Base-by-base conservation (phyloP, 768 basidiomycete genomes). In the Mycena floridula region DNA sequence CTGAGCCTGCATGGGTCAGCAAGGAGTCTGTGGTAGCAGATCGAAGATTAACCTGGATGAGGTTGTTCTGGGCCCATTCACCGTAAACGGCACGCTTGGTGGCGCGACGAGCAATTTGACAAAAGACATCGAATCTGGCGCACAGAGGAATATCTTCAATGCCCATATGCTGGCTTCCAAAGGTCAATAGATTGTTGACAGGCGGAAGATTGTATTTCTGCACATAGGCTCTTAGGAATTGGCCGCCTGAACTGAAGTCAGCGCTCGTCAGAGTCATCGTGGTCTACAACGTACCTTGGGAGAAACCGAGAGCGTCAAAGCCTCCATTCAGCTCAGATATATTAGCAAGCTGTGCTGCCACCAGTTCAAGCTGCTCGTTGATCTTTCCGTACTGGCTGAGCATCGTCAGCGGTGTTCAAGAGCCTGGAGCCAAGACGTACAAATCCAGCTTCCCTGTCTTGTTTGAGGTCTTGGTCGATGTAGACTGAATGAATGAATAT, bases 151-250 rank as follows among this genome's bases (percentile, higher is more conserved):
- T 66, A 56, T 89, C 87, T 5, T 85, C 81, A 28, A 91, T 70
- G 22, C 89, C 89, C 82, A 89, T 88, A 55, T 91, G 89, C 48
- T 89, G 89, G 16, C 86, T 81, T 37, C 89, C 90, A 57, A 93
- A 91, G 0, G 89, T 90, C 38, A 93, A 77, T 50, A 93, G 76
- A 59, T 91, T 93, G 59, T 82, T 68, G 3, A 91, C 67, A 0
- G 81, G 81, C 1, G 88, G 90, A 3, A 61, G 56, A 57, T 90
- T 90, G 59, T 81, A 81, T 20, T 77, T 68, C 53, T 92, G 85
- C 16, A 86, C 76, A 52, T 89, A 92, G 24, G 82, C 89, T n/a
- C 90, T 77, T 27, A 91, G 72, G 60, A 93, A 92, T 56, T 90
- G 90, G 5, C 89, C 89, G 16, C 83, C 84, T 83, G 48, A 20